Evolutionary conservation across 192 early-diverging fungal species (phyloP).

Genomic region (Rhizoclosmatium sp.): DNA sequence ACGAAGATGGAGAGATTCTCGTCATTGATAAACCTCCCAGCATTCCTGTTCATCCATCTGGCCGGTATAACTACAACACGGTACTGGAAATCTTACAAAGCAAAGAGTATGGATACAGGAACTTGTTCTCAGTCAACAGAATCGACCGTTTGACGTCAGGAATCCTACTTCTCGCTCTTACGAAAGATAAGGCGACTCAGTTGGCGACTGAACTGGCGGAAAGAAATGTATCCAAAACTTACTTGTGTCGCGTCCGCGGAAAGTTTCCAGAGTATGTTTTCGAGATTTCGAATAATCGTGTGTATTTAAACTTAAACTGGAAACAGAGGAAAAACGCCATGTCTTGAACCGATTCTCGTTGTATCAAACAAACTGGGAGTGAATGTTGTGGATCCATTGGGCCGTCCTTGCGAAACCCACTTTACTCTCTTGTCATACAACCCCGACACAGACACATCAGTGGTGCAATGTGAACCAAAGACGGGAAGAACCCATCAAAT

Average conservation of each 20-base stretch:
- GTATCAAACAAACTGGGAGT: conserved; percentile 88
- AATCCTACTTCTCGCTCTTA: conserved; percentile 78
- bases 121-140: conserved; percentile 74
- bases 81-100: conserved; percentile 44
- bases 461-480: conserved; percentile 82
- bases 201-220: conserved; percentile 72
- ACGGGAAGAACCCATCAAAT: conserved; percentile 98
- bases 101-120: conserved; percentile 37
- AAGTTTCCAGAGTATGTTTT: conserved; percentile 70
- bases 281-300: not conserved
- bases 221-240: conserved; percentile 83
- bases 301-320: too few species aligned
- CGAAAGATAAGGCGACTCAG: conserved; percentile 61
- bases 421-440: conserved; percentile 76
- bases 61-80: conserved; percentile 90
- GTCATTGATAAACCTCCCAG: conserved; percentile 91
- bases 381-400: conserved; percentile 81
- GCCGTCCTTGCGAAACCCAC: conserved; percentile 85
- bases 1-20: conserved; percentile 67
- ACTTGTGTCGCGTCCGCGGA: conserved; percentile 85
- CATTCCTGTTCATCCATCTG: conserved; percentile 86
- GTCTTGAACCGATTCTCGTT: conserved; percentile 83
- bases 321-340: conserved; percentile 40
- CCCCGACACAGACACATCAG: conserved; percentile 61
- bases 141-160: conserved; percentile 97